Base-by-base conservation (phyloP, 352 stramenopile species). In the Peronospora tabacina region DNA sequence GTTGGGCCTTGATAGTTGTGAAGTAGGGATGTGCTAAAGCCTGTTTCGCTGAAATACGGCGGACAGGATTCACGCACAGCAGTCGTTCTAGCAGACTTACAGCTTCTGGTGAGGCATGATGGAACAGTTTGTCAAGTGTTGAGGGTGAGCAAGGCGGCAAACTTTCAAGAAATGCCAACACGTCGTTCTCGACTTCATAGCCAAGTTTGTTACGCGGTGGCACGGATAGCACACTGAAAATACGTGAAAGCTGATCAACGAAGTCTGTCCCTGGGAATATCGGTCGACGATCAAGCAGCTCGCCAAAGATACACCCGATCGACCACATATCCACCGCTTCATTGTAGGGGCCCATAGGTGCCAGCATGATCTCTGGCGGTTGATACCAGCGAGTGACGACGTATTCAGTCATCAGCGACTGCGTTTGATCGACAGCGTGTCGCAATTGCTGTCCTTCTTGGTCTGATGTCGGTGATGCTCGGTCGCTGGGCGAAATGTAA, bases 261-360 rank as follows among this genome's bases (percentile, higher is more conserved):
- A 91, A 91, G 36, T 91, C 78, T 7, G 68, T 68, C 13, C 81
- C 81, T 4, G 81, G 76, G 43, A 90, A 90, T 35, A 91, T 63
- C 24, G 81, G 81, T 19, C 79, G 68, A 16, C 82, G 75, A 42
- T 86, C 84, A 1, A 95, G 66, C 42, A 95, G 61, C 55, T 95
- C 95, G 2, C 92, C 95, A 34, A 99, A 88, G 55, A 99, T 98
- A 61, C 82, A 93, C 17, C 82, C 82, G 29, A 93, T 85, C 0
- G 77, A 90, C 82, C 82, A 90, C 80, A 93, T 90, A 48, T 93
- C 82, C 35, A 90, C 71, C 15, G 82, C 75, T 32, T 90, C 74
- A 44, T 73, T 82, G 70, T 90, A 90, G 1, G 63, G 58, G 4
- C 78, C 78, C 16, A 85, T 87, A 19, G 81, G 78, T n/a, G 81